These are phyloP conservation scores for Suaeda aralocaspica DNA, from an alignment of 148 eudicot genomes.

Conservation along the genomic window DNA sequence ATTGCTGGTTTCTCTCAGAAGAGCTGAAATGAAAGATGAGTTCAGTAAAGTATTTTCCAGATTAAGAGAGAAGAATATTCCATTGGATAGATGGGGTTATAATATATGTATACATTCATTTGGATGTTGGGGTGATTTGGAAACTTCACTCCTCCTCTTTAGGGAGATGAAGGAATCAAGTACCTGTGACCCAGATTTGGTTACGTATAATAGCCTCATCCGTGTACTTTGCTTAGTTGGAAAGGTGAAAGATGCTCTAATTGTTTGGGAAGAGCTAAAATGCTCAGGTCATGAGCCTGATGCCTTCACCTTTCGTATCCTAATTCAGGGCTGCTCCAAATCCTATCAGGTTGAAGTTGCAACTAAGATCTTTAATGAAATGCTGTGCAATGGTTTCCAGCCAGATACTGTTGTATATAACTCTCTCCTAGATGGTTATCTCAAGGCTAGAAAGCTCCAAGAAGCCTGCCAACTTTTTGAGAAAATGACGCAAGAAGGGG, in stretches of 20 bases:
- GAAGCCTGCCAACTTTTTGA: conserved; percentile 80
- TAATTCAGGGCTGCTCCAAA: conserved; percentile 78
- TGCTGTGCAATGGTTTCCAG: conserved; percentile 67
- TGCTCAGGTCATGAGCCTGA: conserved; percentile 80
- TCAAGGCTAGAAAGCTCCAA: conserved; percentile 61
- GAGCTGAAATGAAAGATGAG: conserved; percentile 52
- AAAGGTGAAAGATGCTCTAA: conserved; percentile 65
- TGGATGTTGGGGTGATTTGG: conserved; percentile 80
- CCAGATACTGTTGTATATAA: conserved; percentile 65
- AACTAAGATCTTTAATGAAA: conserved; percentile 52
- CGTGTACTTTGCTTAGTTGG: conserved; percentile 66
- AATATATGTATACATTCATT: conserved; percentile 79
- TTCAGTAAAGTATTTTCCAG: conserved; percentile 42
- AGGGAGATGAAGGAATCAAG: conserved; percentile 63
- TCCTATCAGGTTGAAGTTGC: conserved; percentile 57
- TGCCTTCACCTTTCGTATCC: conserved; percentile 62
- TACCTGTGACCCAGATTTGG: conserved; percentile 55
- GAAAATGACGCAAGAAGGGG: conserved; percentile 73
- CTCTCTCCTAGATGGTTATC: conserved; percentile 63
- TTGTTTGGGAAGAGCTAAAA: conserved; percentile 71
- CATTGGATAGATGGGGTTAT: conserved; percentile 61
- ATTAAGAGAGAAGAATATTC: conserved; percentile 44
- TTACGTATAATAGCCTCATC: conserved; percentile 81
- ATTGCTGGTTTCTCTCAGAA: conserved; percentile 74
- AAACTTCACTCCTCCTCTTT: conserved; percentile 50